A percentile compares a stretch with the other conserved stretches of the same genome.
These are phyloP conservation scores for Sclerospora graminicola DNA, from an alignment of 352 stramenopile species.

Conservation along the genomic window DNA sequence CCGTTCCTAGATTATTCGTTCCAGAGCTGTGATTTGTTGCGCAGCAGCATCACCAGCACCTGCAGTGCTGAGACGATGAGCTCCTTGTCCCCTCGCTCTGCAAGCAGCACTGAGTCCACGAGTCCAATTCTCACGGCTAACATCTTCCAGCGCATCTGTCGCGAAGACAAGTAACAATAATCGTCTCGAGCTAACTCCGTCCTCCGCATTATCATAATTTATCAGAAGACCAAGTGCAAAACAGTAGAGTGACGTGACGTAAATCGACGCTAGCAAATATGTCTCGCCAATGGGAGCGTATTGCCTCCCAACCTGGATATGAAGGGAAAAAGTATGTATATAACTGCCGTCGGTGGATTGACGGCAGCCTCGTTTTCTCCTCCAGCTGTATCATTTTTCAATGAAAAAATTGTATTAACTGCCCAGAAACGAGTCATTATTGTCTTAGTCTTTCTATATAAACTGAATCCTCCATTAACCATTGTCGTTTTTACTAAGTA, in stretches of 20 bases:
- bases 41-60: conserved; percentile 17
- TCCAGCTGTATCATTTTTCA: conserved; percentile 29
- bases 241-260: conserved; percentile 18
- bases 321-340: conserved; percentile 30
- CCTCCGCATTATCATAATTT: conserved; percentile 33
- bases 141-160: conserved; percentile 80
- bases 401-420: conserved; percentile 10
- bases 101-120: conserved; percentile 22
- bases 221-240: conserved; percentile 29
- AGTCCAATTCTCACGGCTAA: conserved; percentile 58
- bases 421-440: too few species aligned
- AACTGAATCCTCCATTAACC: too few species aligned
- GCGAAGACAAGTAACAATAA: conserved; percentile 40
- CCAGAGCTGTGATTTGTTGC: conserved; percentile 23
- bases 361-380: conserved; percentile 19
- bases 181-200: conserved; percentile 3
- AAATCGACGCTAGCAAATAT: conserved; percentile 12
- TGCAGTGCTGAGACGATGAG: conserved; percentile 28
- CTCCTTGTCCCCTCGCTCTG: conserved; percentile 22
- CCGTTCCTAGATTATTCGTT: conserved; percentile 40
- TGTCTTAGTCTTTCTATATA: too few species aligned
- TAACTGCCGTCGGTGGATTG: conserved; percentile 29
- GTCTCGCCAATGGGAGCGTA: conserved; percentile 3
- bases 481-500: too few species aligned
- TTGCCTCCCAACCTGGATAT: conserved; percentile 16